Percentiles rank a stretch among this genome's conserved stretches.
phyloP scores from a whole-genome alignment of 345 rosid genomes.

The Syzygium grande region DNA sequence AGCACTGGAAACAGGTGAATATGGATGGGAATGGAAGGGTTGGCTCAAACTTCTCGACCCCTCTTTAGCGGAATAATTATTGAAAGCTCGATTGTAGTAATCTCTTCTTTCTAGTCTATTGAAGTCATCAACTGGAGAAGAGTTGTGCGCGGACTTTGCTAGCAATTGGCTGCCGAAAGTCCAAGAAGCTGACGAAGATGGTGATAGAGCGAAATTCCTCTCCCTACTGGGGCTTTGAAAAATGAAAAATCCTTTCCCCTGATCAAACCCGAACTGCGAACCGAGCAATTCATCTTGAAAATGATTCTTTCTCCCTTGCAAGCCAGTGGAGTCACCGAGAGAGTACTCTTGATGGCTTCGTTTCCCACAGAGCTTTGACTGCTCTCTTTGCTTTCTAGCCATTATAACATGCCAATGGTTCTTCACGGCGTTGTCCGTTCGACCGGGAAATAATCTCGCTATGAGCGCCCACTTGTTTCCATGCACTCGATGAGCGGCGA shows the following conservation, averaged over 20 bases:
- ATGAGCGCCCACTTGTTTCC: conserved; percentile 56
- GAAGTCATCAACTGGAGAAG: conserved; percentile 17
- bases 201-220: background rate
- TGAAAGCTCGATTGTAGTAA: background rate
- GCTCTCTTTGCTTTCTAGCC: conserved; percentile 46
- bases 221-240: background rate
- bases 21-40: background rate
- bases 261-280: background rate
- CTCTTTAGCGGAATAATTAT: background rate
- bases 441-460: conserved; percentile 42
- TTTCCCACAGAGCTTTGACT: conserved; percentile 32
- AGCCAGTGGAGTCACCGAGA: background rate
- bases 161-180: conserved; percentile 8
- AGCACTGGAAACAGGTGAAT: conserved; percentile 2
- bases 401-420: conserved; percentile 56
- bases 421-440: conserved; percentile 58
- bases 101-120: conserved; percentile 7
- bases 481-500: conserved; percentile 35
- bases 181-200: conserved; percentile 22
- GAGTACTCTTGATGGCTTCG: conserved; percentile 21
- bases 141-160: conserved; percentile 1
- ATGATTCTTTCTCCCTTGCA: background rate
- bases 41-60: background rate
- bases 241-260: background rate
- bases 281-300: background rate